Conservation (phyloP, 2,329 filamentous ascomycete species). For the Pseudocercospora fuligena region DNA sequence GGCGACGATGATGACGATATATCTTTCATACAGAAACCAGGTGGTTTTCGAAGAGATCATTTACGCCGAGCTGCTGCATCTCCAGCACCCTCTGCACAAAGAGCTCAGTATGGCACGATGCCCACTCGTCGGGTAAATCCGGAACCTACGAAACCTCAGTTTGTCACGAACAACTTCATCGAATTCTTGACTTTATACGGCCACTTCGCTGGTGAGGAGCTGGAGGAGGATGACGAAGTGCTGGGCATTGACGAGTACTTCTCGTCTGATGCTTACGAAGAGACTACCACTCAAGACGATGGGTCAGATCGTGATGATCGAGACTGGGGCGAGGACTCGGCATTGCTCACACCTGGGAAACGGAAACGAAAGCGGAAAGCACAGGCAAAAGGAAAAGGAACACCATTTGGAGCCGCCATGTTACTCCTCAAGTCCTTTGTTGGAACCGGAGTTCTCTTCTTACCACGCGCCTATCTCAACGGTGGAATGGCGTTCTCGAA, state of each 20-base stretch:
- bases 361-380: slow-evolving; percentile 77
- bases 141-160: slow-evolving; percentile 54
- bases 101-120: slow-evolving; percentile 27
- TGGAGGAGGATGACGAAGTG: slow-evolving; percentile 95
- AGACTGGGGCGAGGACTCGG: slow-evolving; percentile 86
- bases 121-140: slow-evolving; percentile 16
- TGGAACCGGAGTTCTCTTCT: slow-evolving; percentile 90
- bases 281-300: slow-evolving; percentile 47
- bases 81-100: slow-evolving; percentile 51
- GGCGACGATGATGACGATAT: slow-evolving; percentile 78
- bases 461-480: slow-evolving; percentile 91
- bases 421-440: slow-evolving; percentile 97
- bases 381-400: slow-evolving; percentile 76
- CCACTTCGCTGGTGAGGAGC: slow-evolving; percentile 94
- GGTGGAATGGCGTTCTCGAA: slow-evolving; percentile 98
- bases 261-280: slow-evolving; percentile 73
- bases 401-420: slow-evolving; percentile 76
- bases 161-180: slow-evolving; percentile 90
- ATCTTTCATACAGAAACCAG: slow-evolving; percentile 87
- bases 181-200: slow-evolving; percentile 95
- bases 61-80: slow-evolving; percentile 73
- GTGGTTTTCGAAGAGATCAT: slow-evolving; percentile 90
- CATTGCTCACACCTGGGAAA: slow-evolving; percentile 71
- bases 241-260: slow-evolving; percentile 90
- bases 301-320: slow-evolving; percentile 61